Evolutionary conservation across 176 grass and related monocot species (phyloP), one percentile per base, ranked within the genome.

Genomic region (Alopecurus myosuroides): DNA sequence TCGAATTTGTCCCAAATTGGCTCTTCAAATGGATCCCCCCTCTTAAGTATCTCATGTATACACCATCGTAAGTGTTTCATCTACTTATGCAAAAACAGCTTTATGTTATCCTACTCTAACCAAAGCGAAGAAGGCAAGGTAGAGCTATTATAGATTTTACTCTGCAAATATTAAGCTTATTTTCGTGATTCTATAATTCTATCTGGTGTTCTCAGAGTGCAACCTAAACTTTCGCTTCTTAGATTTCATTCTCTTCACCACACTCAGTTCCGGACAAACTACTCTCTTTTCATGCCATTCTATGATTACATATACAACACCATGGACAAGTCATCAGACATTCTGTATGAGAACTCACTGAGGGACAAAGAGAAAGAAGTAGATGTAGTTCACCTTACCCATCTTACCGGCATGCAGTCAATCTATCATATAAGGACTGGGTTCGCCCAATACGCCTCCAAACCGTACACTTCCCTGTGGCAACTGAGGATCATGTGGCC

Each of bases 11-110:
- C 20, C 95, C 95, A 3, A 93, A 64, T 37, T 91, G 85, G 90
- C 65, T 98, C 14, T 95, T 98, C 67, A 53, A 82, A 53, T 76
- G 53, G 82, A 90, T 95, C 51, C 95, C 92, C 3, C 92, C 91
- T 74, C 95, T 98, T 65, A 98, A 98, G 82, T 95, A 95, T 64
- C 92, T 98, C 50, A 95, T 98, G 95, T 98, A 98, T 58, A 98
- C 95, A 4, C 94, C 94, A 74, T 97, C 91, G 91, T 97, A 90
- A 94, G 94, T 94, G 57, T 73, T 75, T 20, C 33, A 19, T 45
- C 8, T 70, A 53, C 66, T 80, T 49, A 5, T 52, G 55, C 46
- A 19, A 69, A 15, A 67, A 53, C n/a, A 26, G 4, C 15, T 37
- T 22, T 52, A 14, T 14, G 11, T 64, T 48, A 65, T 44, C 25